Percentiles rank a stretch among this genome's conserved stretches.
Conservation (phyloP, 306 rosid genomes). For the Hippophae tibetana region DNA sequence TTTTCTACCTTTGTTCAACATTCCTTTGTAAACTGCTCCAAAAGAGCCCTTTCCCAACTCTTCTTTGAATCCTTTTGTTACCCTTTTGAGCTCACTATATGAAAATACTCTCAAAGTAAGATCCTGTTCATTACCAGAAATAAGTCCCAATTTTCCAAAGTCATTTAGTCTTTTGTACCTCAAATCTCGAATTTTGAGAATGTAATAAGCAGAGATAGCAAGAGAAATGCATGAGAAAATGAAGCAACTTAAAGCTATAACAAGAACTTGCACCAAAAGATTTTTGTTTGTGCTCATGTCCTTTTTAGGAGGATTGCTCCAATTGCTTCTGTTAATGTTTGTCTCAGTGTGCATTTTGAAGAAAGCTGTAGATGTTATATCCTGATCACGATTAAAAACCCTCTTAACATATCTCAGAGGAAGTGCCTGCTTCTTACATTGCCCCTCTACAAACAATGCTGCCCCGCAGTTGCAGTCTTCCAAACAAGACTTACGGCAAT, state of each 20-base stretch:
- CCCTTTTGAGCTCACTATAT: constrained; percentile 13
- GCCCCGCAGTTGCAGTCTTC: constrained; percentile 18
- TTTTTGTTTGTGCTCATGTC: neutral
- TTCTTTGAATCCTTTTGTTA: constrained; percentile 16
- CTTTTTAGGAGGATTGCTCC: neutral
- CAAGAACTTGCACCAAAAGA: neutral
- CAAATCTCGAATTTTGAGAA: constrained; percentile 6
- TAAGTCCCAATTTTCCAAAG: constrained; percentile 1
- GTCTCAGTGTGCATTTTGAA: neutral
- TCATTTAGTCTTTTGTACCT: constrained; percentile 9
- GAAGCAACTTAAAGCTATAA: neutral
- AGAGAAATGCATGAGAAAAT: neutral
- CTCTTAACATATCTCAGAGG: constrained; percentile 8
- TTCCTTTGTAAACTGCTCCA: constrained; percentile 18
- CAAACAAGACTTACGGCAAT: constrained; percentile 7
- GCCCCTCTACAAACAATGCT: neutral
- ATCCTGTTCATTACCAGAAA: neutral
- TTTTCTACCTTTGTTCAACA: constrained; percentile 1
- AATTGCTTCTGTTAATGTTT: neutral
- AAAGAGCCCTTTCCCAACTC: constrained; percentile 12
- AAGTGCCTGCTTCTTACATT: constrained; percentile 1
- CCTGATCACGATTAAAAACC: neutral
- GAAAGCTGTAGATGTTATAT: neutral
- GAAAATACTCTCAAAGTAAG: constrained; percentile 16
- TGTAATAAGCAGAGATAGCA: neutral